Evolutionary conservation across 2,329 filamentous ascomycete species (phyloP).

Genomic region (Onygena corvina): DNA sequence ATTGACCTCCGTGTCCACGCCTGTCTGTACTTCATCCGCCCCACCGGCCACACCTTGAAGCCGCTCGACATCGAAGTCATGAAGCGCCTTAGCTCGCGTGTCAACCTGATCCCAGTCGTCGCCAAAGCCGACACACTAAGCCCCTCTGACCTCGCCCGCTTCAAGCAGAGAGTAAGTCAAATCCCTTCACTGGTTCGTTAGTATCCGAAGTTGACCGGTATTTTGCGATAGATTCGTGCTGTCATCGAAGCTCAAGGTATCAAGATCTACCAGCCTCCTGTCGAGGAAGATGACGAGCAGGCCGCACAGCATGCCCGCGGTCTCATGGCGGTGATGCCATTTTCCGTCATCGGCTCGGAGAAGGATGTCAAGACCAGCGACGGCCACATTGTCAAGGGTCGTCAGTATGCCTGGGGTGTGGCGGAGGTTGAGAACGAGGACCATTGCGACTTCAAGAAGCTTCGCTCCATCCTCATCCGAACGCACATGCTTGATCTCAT

Average conservation of each 20-base stretch:
- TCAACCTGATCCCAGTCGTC: conserved; percentile 96
- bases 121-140: conserved; percentile 98
- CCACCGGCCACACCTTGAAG: conserved; percentile 96
- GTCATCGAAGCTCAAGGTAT: conserved; percentile 98
- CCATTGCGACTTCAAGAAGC: conserved; percentile 99
- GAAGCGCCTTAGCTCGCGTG: conserved; percentile 95
- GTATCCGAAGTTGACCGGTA: neutral
- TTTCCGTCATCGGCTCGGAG: conserved; percentile 96
- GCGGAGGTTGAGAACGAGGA: conserved; percentile 99
- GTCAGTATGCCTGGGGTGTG: conserved; percentile 98
- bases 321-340: conserved; percentile 94
- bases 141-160: conserved; percentile 77
- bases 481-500: conserved; percentile 99
- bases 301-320: conserved; percentile 89
- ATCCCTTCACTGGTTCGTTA: neutral
- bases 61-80: conserved; percentile 98
- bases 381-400: conserved; percentile 93
- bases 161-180: conserved; percentile 75
- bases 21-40: conserved; percentile 97
- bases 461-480: conserved; percentile 94
- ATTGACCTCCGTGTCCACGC: conserved; percentile 98
- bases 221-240: conserved; percentile 58
- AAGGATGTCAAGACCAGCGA: conserved; percentile 97
- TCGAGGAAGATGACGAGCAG: conserved; percentile 96
- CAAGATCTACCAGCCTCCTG: conserved; percentile 96